These are phyloP conservation scores for Kockiozyma suomiensis DNA, from an alignment of 805 yeast genomes.

Conservation along the genomic window DNA sequence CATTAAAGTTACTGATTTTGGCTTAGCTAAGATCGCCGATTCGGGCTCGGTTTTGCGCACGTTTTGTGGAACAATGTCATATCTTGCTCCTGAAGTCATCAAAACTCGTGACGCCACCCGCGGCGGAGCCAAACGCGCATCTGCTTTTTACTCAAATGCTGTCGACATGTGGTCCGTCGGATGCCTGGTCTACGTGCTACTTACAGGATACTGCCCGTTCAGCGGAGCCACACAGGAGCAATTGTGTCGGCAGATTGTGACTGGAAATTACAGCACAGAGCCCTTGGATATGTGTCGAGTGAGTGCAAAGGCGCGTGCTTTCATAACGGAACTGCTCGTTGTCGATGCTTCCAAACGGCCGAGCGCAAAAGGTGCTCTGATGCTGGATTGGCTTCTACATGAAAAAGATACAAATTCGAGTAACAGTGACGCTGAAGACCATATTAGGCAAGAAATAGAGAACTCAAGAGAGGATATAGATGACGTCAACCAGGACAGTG, in stretches of 20 bases:
- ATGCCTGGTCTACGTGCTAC: conserved; percentile 84
- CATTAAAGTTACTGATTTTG: conserved; percentile 95
- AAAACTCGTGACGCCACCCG: conserved; percentile 43
- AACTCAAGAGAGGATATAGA: conserved; percentile 39
- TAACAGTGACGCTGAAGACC: neutral
- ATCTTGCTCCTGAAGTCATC: conserved; percentile 92
- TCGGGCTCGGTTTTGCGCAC: conserved; percentile 88
- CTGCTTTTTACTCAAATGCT: conserved; percentile 64
- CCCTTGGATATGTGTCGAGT: conserved; percentile 63
- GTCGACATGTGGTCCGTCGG: conserved; percentile 99
- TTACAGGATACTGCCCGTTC: conserved; percentile 93
- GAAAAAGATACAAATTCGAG: neutral
- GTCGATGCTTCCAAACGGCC: conserved; percentile 75
- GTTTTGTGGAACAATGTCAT: conserved; percentile 96
- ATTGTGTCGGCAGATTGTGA: conserved; percentile 70
- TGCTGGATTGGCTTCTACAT: conserved; percentile 74
- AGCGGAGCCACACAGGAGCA: conserved; percentile 90
- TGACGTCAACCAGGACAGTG: conserved; percentile 36
- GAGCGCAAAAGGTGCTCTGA: conserved; percentile 73
- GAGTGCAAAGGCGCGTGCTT: conserved; percentile 69
- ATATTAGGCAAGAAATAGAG: conserved; percentile 18
- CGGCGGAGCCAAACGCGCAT: conserved; percentile 35
- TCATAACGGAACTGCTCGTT: conserved; percentile 68
- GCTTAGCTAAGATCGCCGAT: conserved; percentile 87
- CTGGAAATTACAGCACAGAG: conserved; percentile 74